Conservation (phyloP, 192 early-diverging fungal species). For the Haplosporangium gracile region DNA sequence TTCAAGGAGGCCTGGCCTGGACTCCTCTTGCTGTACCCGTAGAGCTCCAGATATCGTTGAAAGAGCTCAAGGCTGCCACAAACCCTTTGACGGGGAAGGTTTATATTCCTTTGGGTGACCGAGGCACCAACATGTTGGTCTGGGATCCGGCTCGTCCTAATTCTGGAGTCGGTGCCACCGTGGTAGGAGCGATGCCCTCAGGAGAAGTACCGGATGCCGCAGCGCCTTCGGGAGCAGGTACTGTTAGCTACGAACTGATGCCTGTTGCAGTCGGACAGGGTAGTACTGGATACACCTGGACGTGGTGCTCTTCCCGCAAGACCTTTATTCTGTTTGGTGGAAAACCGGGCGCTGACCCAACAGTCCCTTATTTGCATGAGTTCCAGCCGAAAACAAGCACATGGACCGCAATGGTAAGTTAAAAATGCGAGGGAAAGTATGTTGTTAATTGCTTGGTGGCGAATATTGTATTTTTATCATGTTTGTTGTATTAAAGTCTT, state of each 20-base stretch:
- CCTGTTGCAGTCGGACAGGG: no score
- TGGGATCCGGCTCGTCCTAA: not conserved
- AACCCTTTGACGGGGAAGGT: not conserved
- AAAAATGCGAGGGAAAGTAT: not conserved
- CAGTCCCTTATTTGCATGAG: not conserved
- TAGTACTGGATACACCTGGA: no score
- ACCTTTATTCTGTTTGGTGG: not conserved
- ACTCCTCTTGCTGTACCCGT: not conserved
- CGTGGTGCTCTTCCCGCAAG: not conserved
- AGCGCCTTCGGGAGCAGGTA: no score
- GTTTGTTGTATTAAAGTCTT: not conserved
- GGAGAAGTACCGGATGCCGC: no score
- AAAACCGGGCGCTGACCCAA: not conserved
- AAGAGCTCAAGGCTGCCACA: not conserved
- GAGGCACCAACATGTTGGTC: not conserved
- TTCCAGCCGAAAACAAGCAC: not conserved
- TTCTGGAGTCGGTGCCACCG: no score
- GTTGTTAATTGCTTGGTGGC: not conserved
- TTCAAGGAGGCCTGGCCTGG: not conserved
- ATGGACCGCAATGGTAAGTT: not conserved
- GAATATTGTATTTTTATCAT: not conserved
- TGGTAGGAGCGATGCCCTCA: no score
- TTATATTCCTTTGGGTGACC: conserved; percentile 5
- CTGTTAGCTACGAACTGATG: no score
- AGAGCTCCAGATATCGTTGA: not conserved